Conservation (phyloP, 1,284 basidiomycete genomes). For the Papiliotrema nemorosa region DNA sequence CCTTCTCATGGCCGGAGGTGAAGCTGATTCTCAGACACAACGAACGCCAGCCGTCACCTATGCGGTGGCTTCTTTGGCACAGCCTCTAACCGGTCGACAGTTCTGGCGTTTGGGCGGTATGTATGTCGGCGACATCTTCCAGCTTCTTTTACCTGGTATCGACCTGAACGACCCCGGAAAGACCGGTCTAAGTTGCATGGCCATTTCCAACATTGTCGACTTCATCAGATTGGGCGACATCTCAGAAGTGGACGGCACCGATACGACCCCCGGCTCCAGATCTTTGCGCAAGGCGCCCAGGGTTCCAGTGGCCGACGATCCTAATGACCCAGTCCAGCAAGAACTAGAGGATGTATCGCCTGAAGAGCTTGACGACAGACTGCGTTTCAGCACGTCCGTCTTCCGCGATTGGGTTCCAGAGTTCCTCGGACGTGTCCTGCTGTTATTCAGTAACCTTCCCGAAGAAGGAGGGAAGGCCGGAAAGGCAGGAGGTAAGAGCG, state of each 20-base stretch:
- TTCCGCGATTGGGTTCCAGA: conserved; percentile 77
- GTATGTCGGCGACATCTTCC: conserved; percentile 82
- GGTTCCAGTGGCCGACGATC: conserved; percentile 35
- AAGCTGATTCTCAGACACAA: conserved; percentile 60
- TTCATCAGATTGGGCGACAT: conserved; percentile 64
- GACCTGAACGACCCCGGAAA: conserved; percentile 86
- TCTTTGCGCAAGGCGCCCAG: conserved; percentile 25
- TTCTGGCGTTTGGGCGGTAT: conserved; percentile 77
- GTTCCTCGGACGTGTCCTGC: conserved; percentile 79
- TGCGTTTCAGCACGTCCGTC: conserved; percentile 40
- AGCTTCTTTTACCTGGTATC: conserved; percentile 72
- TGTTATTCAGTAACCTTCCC: conserved; percentile 87
- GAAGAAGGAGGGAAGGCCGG: conserved; percentile 60
- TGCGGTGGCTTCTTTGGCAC: conserved; percentile 75
- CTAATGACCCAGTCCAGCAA: conserved; percentile 35
- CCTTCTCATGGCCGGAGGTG: neutral
- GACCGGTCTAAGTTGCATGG: conserved; percentile 55
- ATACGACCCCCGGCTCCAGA: conserved; percentile 22
- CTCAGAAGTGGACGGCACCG: conserved; percentile 25
- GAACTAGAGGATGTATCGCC: conserved; percentile 37
- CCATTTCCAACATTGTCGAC: conserved; percentile 69
- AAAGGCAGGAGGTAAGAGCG: conserved; percentile 49
- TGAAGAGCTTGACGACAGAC: conserved; percentile 39
- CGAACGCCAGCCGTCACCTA: conserved; percentile 86
- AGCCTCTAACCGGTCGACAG: conserved; percentile 72